phyloP scores from a whole-genome alignment of 345 rosid species.

The Turnera subulata region DNA sequence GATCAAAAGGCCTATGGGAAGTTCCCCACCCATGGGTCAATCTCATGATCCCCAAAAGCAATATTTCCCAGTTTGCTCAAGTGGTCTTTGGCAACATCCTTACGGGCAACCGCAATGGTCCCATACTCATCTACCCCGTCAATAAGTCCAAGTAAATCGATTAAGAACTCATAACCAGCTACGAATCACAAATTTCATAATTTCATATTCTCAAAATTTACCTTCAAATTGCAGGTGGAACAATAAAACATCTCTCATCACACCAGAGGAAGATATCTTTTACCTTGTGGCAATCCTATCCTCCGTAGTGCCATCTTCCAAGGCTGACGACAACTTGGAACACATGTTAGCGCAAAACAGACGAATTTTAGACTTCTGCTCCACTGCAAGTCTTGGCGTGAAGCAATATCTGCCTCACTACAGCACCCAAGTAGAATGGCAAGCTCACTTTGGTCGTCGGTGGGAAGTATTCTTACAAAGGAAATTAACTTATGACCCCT shows the following conservation, averaged over 20 bases:
- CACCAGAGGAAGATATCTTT: conserved; percentile 74
- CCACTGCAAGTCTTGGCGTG: conserved; percentile 31
- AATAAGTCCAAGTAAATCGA: conserved; percentile 65
- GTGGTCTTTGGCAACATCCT: conserved; percentile 68
- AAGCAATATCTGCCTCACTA: conserved; percentile 83
- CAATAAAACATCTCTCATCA: conserved; percentile 61
- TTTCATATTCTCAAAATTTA: not conserved
- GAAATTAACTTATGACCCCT: conserved; percentile 72
- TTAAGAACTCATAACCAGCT: not conserved
- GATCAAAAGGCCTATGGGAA: conserved; percentile 81
- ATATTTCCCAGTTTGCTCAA: conserved; percentile 47
- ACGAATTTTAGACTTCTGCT: conserved; percentile 52
- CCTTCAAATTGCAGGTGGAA: conserved; percentile 66
- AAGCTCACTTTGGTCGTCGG: conserved; percentile 60
- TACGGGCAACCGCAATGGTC: conserved; percentile 65
- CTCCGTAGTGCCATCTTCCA: conserved; percentile 64
- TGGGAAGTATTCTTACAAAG: conserved; percentile 66
- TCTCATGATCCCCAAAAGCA: conserved; percentile 71
- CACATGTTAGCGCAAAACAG: conserved; percentile 51
- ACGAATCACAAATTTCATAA: not conserved
- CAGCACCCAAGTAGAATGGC: conserved; percentile 65
- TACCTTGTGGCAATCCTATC: conserved; percentile 76
- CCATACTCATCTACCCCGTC: conserved; percentile 82
- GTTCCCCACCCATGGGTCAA: conserved; percentile 98
- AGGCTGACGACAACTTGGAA: conserved; percentile 51